These are phyloP conservation scores for Boletus subparvulus DNA, from an alignment of 768 basidiomycete species.

Conservation along the genomic window DNA sequence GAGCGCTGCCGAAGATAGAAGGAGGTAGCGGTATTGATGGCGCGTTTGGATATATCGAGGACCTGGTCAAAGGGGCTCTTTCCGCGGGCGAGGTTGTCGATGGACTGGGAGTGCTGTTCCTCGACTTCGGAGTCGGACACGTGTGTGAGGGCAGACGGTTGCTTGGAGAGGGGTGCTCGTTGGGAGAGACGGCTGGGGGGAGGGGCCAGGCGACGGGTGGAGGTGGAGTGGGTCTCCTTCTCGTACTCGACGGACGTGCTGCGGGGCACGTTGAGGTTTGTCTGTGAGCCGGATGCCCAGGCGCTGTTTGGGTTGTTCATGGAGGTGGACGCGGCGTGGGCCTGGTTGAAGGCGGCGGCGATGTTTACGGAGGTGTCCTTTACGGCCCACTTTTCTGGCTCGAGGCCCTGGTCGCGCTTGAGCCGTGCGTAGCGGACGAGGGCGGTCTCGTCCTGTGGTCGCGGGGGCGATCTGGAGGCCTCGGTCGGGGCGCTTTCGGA, in stretches of 20 bases:
- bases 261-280: constrained; percentile 52
- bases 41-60: constrained; percentile 54
- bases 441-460: constrained; percentile 46
- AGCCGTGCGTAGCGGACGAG: constrained; percentile 49
- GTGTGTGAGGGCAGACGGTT: constrained; percentile 45
- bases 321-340: constrained; percentile 49
- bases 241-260: constrained; percentile 84
- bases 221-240: constrained; percentile 55
- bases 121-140: constrained; percentile 74
- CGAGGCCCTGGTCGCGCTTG: constrained; percentile 43
- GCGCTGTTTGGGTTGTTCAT: constrained; percentile 56
- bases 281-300: constrained; percentile 64
- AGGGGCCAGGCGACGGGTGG: constrained; percentile 56
- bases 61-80: constrained; percentile 71
- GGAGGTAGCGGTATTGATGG: constrained; percentile 50
- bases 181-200: constrained; percentile 53
- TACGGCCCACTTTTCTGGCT: constrained; percentile 70
- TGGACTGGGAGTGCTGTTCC: constrained; percentile 33
- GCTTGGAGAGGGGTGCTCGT: constrained; percentile 50
- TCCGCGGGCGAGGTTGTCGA: constrained; percentile 46
- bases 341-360: constrained; percentile 77
- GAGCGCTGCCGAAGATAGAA: constrained; percentile 68
- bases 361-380: constrained; percentile 88
- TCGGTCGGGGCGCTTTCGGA: constrained; percentile 52
- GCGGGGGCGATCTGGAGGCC: constrained; percentile 59